Conservation (phyloP, 345 rosid species). For the Hibiscus trionum region DNA sequence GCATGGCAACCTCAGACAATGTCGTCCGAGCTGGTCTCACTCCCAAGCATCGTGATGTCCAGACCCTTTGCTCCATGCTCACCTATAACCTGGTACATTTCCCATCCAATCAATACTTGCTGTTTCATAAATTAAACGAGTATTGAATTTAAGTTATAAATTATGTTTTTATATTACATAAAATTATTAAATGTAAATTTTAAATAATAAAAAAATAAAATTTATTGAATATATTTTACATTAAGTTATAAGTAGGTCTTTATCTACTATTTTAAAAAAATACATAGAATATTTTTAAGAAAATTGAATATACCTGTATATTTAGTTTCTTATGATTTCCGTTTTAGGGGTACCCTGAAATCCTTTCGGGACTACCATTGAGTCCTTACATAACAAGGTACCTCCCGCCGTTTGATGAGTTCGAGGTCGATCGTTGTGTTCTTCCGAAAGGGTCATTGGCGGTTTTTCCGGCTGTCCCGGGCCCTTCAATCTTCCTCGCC, state of each 20-base stretch:
- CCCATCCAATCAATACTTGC: background rate
- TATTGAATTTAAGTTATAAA: too few relatives aligned
- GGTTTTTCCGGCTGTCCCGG: conserved; percentile 57
- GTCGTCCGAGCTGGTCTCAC: conserved; percentile 99
- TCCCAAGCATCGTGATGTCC: conserved; percentile 75
- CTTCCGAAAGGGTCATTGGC: conserved; percentile 62
- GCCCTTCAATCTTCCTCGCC: conserved; percentile 75
- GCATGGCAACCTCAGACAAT: conserved; percentile 99
- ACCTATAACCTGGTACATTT: conserved; percentile 73
- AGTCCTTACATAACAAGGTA: conserved; percentile 66
- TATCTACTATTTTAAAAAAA: too few relatives aligned
- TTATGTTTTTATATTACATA: too few relatives aligned
- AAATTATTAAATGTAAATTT: too few relatives aligned
- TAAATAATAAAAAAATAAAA: too few relatives aligned
- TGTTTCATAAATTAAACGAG: too few relatives aligned
- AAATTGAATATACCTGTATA: background rate
- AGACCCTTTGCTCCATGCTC: conserved; percentile 93
- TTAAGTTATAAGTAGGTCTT: too few relatives aligned
- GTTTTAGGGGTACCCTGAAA: conserved; percentile 81
- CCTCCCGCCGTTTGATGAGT: conserved; percentile 89
- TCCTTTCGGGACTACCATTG: conserved; percentile 63
- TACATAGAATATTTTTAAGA: background rate
- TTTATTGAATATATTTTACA: too few relatives aligned
- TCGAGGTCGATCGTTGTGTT: conserved; percentile 71
- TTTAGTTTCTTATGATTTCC: conserved; percentile 10